A percentile compares a stretch with the other conserved stretches of the same genome.
These are phyloP conservation scores for Lepidopterella palustris DNA, from an alignment of 495 filamentous ascomycete genomes.

Conservation along the genomic window DNA sequence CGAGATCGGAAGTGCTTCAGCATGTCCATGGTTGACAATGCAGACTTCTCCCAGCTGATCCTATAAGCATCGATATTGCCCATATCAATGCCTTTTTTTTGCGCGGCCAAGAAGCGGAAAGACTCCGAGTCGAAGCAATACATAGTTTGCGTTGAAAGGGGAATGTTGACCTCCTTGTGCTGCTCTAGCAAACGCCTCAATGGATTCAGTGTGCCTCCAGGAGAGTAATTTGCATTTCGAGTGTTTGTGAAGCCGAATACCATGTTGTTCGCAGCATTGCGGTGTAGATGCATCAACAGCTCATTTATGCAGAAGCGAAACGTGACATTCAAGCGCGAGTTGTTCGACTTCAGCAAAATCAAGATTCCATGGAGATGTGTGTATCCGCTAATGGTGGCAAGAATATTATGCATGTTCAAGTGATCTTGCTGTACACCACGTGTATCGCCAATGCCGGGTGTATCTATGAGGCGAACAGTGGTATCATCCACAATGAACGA, in stretches of 20 bases:
- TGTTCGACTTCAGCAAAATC: conserved; percentile 40
- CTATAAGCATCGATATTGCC: conserved; percentile 33
- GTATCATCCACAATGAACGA: conserved; percentile 25
- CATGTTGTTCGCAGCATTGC: conserved; percentile 34
- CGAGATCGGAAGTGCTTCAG: conserved; percentile 22
- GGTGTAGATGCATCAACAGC: conserved; percentile 40
- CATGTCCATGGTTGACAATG: background rate
- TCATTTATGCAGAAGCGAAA: conserved; percentile 42
- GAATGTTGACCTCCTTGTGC: conserved; percentile 27
- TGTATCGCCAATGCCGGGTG: conserved; percentile 43
- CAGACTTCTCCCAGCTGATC: conserved; percentile 35
- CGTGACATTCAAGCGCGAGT: conserved; percentile 35
- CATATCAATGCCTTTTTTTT: conserved; percentile 33
- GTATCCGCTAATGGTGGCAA: conserved; percentile 32
- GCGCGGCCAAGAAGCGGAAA: conserved; percentile 42
- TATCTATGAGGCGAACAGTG: conserved; percentile 41
- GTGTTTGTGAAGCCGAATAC: conserved; percentile 45
- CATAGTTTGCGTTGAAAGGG: conserved; percentile 21
- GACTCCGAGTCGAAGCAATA: conserved; percentile 46
- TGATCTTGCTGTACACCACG: conserved; percentile 36
- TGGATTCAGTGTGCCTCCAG: conserved; percentile 39
- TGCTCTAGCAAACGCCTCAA: conserved; percentile 31
- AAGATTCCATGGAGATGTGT: conserved; percentile 37
- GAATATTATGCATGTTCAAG: conserved; percentile 43
- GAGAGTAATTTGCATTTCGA: conserved; percentile 38